Evolutionary conservation across 139 green algal species (phyloP).

Genomic region (Ulvella scutata): DNA sequence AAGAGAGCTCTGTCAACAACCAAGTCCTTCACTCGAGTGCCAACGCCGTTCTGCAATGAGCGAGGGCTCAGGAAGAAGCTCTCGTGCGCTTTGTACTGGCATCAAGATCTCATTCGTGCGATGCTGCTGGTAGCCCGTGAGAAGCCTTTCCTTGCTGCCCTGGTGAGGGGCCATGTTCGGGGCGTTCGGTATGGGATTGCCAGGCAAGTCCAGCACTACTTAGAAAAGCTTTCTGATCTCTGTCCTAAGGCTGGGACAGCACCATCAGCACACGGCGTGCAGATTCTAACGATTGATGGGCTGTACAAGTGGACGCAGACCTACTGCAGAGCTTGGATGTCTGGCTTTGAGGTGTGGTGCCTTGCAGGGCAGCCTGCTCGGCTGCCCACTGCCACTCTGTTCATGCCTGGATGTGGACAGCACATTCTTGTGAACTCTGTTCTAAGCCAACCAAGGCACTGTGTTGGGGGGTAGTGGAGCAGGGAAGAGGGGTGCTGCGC

Average conservation of each 20-base stretch:
- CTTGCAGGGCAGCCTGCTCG: too few relatives aligned
- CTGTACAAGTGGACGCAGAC: background rate
- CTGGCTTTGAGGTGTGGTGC: background rate
- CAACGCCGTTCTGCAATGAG: background rate
- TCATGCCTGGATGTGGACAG: too few relatives aligned
- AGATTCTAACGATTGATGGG: background rate
- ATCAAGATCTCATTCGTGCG: background rate
- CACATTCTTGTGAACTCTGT: too few relatives aligned
- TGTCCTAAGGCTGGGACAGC: background rate
- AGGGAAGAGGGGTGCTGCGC: too few relatives aligned
- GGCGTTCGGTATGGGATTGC: background rate
- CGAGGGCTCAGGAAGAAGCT: background rate
- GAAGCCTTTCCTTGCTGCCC: background rate
- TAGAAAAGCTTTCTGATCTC: background rate
- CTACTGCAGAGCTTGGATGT: slow-evolving; percentile 1
- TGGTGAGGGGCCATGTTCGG: background rate
- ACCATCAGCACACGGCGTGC: background rate
- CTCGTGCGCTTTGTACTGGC: background rate
- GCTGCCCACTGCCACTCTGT: too few relatives aligned
- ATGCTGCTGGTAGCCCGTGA: background rate
- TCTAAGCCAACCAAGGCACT: too few relatives aligned
- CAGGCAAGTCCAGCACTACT: background rate
- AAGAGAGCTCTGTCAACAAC: background rate
- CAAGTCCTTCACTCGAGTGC: background rate
- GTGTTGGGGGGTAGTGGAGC: too few relatives aligned